A percentile compares a stretch with the other conserved stretches of the same genome.
Conservation (phyloP, 208 protist genomes). For the Crithidia fasciculata region DNA sequence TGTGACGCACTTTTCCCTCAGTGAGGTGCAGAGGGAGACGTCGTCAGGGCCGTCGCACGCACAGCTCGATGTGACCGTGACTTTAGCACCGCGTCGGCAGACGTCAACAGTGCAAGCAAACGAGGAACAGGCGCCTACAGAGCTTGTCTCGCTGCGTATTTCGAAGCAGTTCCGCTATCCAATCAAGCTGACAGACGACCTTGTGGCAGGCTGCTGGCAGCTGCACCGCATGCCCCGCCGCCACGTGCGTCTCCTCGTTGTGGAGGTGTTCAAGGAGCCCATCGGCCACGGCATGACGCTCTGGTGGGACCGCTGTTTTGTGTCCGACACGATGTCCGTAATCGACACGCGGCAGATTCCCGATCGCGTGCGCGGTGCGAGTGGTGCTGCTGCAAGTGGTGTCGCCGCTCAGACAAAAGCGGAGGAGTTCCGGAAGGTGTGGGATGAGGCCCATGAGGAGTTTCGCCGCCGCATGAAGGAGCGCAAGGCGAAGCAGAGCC, state of each 20-base stretch:
- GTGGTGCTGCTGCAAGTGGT: slow-evolving; percentile 9
- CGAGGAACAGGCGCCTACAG: not conserved
- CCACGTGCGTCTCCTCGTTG: slow-evolving; percentile 58
- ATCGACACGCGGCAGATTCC: slow-evolving; percentile 58
- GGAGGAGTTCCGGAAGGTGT: slow-evolving; percentile 58
- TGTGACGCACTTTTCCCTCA: slow-evolving; percentile 51
- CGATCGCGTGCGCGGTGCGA: slow-evolving; percentile 33
- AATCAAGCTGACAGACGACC: slow-evolving; percentile 61
- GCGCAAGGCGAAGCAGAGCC: slow-evolving; percentile 12
- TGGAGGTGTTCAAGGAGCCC: slow-evolving; percentile 73
- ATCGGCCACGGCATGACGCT: slow-evolving; percentile 62
- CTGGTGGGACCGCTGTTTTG: slow-evolving; percentile 84
- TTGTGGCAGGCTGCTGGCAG: slow-evolving; percentile 81
- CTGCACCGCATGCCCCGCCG: slow-evolving; percentile 55
- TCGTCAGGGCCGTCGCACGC: not conserved
- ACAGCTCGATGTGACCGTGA: slow-evolving; percentile 15
- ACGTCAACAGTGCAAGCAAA: not conserved
- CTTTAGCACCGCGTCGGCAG: not conserved
- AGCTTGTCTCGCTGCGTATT: slow-evolving; percentile 8
- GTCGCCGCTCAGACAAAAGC: slow-evolving; percentile 3
- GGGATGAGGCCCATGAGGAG: slow-evolving; percentile 71
- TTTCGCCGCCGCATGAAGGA: slow-evolving; percentile 61
- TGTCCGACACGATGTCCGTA: slow-evolving; percentile 49
- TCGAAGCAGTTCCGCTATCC: slow-evolving; percentile 57
- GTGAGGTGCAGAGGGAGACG: slow-evolving; percentile 1